Percentiles rank a stretch among this genome's conserved stretches.
These are phyloP conservation scores for Mucor indicus DNA, from an alignment of 371 early-diverging fungal genomes.

Conservation along the genomic window DNA sequence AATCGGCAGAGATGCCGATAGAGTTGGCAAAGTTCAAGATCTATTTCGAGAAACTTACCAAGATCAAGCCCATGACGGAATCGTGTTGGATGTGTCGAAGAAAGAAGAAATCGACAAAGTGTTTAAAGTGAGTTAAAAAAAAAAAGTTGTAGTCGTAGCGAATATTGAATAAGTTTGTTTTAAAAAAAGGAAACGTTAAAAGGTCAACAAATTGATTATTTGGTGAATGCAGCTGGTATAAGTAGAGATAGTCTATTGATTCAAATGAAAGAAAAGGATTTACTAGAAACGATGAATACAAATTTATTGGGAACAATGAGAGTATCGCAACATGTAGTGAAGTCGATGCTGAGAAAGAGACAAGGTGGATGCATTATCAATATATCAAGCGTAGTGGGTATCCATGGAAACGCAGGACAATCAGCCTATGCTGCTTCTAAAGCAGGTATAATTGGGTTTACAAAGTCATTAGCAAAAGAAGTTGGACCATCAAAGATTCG, in stretches of 20 bases:
- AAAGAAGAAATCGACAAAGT: conserved; percentile 32
- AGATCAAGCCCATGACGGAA: conserved; percentile 31
- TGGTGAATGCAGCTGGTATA: conserved; percentile 70
- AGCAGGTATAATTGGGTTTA: conserved; percentile 82
- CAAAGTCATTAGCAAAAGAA: conserved; percentile 80
- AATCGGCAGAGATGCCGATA: conserved; percentile 51
- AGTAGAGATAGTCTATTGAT: conserved; percentile 57
- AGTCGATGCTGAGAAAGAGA: conserved; percentile 54
- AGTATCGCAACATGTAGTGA: conserved; percentile 54
- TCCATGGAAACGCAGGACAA: conserved; percentile 78
- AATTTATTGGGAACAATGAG: conserved; percentile 77
- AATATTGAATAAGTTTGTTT: not conserved
- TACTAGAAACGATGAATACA: conserved; percentile 56
- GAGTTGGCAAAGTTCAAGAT: conserved; percentile 31
- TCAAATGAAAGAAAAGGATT: conserved; percentile 41
- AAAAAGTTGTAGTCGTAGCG: not conserved
- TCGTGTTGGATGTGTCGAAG: conserved; percentile 48
- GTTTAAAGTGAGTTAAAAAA: conserved; percentile 44
- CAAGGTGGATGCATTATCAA: conserved; percentile 78
- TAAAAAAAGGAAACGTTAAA: conserved; percentile 21
- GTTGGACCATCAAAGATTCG: conserved; percentile 70
- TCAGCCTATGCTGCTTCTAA: conserved; percentile 82
- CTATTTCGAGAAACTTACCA: conserved; percentile 21
- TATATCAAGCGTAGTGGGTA: conserved; percentile 77
- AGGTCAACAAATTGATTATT: conserved; percentile 36